Evolutionary conservation across 2,329 filamentous ascomycete species (phyloP).

Genomic region (Verticillium nonalfalfae): DNA sequence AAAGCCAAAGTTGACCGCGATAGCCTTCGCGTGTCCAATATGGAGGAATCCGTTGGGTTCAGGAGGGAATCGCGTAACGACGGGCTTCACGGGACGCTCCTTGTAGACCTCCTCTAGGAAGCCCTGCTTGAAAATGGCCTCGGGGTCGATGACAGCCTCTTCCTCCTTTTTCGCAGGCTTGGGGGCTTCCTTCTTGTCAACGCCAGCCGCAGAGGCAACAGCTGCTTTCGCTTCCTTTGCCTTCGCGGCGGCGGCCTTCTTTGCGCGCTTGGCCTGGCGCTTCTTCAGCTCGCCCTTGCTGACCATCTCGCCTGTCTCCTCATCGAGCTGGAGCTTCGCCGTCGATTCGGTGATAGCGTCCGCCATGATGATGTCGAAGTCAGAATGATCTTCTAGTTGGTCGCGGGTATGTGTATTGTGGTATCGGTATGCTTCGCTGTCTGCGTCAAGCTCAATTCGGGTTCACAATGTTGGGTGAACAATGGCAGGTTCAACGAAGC

Average conservation of each 20-base stretch:
- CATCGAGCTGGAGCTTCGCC: slow-evolving; percentile 55
- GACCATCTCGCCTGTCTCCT: slow-evolving; percentile 60
- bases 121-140: slow-evolving; percentile 74
- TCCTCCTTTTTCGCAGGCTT: slow-evolving; percentile 37
- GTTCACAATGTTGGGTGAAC: not conserved
- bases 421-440: not conserved
- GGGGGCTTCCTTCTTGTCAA: slow-evolving; percentile 16
- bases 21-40: slow-evolving; percentile 92
- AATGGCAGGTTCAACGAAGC: not conserved
- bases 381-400: not conserved
- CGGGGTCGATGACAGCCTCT: slow-evolving; percentile 40
- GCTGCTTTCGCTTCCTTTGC: slow-evolving; percentile 35
- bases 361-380: slow-evolving; percentile 30
- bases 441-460: not conserved
- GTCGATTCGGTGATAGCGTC: slow-evolving; percentile 39
- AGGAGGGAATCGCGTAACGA: slow-evolving; percentile 70
- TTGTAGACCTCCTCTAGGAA: slow-evolving; percentile 70
- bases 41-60: slow-evolving; percentile 93
- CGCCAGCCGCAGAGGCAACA: slow-evolving; percentile 21
- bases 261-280: slow-evolving; percentile 49
- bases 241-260: slow-evolving; percentile 47
- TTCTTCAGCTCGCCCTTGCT: slow-evolving; percentile 60
- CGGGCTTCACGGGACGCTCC: slow-evolving; percentile 54
- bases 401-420: not conserved
- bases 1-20: slow-evolving; percentile 94